phyloP scores from a whole-genome alignment of 768 basidiomycete species.

The Termitomyces sp. region DNA sequence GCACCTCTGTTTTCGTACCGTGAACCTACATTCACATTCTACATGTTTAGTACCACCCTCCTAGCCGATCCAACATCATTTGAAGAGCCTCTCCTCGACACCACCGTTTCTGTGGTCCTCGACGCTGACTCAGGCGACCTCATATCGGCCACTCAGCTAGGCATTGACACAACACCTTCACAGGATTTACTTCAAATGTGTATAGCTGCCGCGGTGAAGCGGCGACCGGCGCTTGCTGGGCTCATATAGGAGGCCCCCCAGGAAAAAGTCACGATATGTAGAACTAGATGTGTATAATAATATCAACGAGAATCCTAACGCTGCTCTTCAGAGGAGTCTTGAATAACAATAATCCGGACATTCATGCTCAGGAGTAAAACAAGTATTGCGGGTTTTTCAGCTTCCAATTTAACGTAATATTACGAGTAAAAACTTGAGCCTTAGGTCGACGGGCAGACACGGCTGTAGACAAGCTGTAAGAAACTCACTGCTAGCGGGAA shows the following conservation, averaged over 20 bases:
- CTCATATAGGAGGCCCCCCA: background rate
- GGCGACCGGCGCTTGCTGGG: conserved; percentile 12
- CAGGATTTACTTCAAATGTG: conserved; percentile 23
- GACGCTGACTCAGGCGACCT: conserved; percentile 44
- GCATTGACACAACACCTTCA: conserved; percentile 28
- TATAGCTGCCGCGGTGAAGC: conserved; percentile 21
- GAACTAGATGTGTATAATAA: conserved; percentile 4
- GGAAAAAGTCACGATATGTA: background rate
- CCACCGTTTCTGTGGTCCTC: conserved; percentile 61
- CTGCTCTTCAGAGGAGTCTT: background rate
- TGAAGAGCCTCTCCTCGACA: conserved; percentile 83
- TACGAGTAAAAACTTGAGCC: too few species aligned
- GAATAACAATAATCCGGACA: background rate
- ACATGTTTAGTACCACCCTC: conserved; percentile 23
- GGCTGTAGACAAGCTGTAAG: too few species aligned
- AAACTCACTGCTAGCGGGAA: too few species aligned
- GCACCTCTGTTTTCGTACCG: background rate
- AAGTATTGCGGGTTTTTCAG: too few species aligned
- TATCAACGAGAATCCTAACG: background rate
- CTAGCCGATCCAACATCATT: conserved; percentile 87
- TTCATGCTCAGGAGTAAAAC: background rate
- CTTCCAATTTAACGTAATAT: background rate
- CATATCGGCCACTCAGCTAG: conserved; percentile 53
- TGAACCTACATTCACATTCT: background rate
- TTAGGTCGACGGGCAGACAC: too few species aligned